phyloP scores from a whole-genome alignment of 1,284 basidiomycete species.

The Naganishia liquefaciens region DNA sequence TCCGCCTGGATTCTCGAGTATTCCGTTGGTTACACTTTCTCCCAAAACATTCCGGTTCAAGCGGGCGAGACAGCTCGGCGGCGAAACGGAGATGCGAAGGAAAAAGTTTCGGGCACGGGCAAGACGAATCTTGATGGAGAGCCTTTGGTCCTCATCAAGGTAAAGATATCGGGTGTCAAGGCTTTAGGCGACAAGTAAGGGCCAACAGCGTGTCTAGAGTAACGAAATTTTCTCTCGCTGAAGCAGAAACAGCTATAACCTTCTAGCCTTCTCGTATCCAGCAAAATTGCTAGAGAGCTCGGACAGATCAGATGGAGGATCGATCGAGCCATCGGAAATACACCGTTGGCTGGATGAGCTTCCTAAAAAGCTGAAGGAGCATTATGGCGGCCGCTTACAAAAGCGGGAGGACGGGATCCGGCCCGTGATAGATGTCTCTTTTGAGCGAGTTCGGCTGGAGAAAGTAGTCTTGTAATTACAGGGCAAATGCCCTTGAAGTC shows the following conservation, averaged over 20 bases:
- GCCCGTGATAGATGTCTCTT: conserved; percentile 6
- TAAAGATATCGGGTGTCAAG: conserved; percentile 6
- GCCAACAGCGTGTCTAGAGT: background rate
- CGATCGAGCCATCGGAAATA: background rate
- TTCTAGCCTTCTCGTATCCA: conserved; percentile 25
- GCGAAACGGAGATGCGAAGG: background rate
- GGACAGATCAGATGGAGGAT: too few species aligned
- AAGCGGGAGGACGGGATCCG: background rate
- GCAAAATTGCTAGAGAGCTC: background rate
- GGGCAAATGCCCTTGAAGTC: background rate
- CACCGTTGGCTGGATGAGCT: background rate
- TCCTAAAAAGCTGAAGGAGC: conserved; percentile 6
- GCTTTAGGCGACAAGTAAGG: conserved; percentile 12
- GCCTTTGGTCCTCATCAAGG: conserved; percentile 17
- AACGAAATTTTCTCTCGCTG: too few species aligned
- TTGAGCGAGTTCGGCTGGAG: conserved; percentile 20
- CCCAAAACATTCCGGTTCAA: background rate
- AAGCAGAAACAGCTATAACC: conserved; percentile 9
- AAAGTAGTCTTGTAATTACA: conserved; percentile 12
- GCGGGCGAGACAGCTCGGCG: background rate
- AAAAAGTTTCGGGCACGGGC: background rate
- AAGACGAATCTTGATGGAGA: conserved; percentile 23
- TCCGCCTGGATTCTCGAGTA: conserved; percentile 23
- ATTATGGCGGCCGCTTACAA: conserved; percentile 1
- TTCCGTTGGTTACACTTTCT: conserved; percentile 24